Evolutionary conservation across 768 basidiomycete genomes (phyloP).

Genomic region (Termitomyces sp.): DNA sequence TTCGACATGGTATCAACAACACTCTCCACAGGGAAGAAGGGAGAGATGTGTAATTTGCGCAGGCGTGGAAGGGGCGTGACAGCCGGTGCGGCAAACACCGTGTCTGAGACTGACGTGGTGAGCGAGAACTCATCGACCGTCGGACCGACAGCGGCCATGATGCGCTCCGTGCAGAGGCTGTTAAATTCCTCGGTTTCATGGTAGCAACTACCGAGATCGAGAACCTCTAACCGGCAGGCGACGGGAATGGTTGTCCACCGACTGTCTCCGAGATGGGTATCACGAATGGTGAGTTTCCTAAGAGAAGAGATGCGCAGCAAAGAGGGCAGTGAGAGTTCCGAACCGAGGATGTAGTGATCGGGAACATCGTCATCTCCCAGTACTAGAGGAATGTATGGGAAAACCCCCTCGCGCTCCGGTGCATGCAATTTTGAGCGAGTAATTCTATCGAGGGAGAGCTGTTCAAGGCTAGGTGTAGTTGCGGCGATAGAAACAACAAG

Average conservation of each 20-base stretch:
- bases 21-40: constrained; percentile 56
- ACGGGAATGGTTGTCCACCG: constrained; percentile 50
- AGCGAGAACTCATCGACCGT: constrained; percentile 53
- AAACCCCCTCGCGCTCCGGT: constrained; percentile 46
- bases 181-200: constrained; percentile 50
- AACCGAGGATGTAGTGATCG: constrained; percentile 45
- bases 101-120: constrained; percentile 38
- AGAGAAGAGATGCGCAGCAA: constrained; percentile 62
- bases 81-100: constrained; percentile 35
- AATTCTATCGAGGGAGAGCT: constrained; percentile 57
- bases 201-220: constrained; percentile 54
- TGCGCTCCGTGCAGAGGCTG: constrained; percentile 49
- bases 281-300: constrained; percentile 55
- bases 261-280: constrained; percentile 66
- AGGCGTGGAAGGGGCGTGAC: constrained; percentile 44
- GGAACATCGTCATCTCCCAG: constrained; percentile 58
- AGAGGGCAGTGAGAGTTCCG: constrained; percentile 57
- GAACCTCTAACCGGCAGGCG: constrained; percentile 45
- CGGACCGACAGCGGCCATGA: constrained; percentile 53
- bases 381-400: constrained; percentile 57
- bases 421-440: constrained; percentile 65
- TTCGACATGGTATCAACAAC: constrained; percentile 55
- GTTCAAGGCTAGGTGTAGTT: constrained; percentile 46
- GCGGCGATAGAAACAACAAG: constrained; percentile 66
- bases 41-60: constrained; percentile 52